Evolutionary conservation across 208 protist genomes (phyloP), one percentile per base, ranked within the genome.

Genomic region (Wallacemonas sp.): DNA sequence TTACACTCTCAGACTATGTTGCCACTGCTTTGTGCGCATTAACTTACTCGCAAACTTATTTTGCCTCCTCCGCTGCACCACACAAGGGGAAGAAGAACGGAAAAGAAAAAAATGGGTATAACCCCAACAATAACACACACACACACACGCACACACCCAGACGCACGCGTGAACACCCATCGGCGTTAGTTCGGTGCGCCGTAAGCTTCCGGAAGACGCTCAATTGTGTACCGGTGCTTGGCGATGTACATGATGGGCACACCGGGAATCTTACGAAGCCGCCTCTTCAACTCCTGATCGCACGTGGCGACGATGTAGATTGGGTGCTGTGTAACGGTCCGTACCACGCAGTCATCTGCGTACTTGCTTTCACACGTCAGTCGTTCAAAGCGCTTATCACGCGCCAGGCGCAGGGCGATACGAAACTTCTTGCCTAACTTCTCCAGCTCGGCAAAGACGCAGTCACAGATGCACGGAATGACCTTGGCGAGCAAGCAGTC

Each of bases 401-500:
- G 98, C 6, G 98, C 96, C 42, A 99, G 80, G 70, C 94, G 82
- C 37, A 97, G 72, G 30, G 94, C 91, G 27, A 97, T 91, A 21
- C 87, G 75, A 70, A 98, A 98, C 64, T 98, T 98, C 69, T 94
- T 86, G 9, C 99, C 98, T 2, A 99, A 78, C 76, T 99, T 99
- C 67, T 99, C 98, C 39, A 99, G 86, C 81, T 99, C 98, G 1
- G 97, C 99, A 76, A 99, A 97, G 33, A 99, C 98, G 75, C 98
- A 99, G 75, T 99, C 97, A 45, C 98, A 99, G 36, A 99, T 97
- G 81, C 89, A 99, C 9, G 96, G 93, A 39, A 98, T 96, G 26
- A 95, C 98, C 76, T 99, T 99, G 24, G 98, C 98, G 34, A 98
- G 95, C 30, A 99, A 81, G 79, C 98, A 99, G 79, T 99, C 98